Base-by-base conservation (phyloP, 1,284 basidiomycete genomes). In the Pisolithus thermaeus region DNA sequence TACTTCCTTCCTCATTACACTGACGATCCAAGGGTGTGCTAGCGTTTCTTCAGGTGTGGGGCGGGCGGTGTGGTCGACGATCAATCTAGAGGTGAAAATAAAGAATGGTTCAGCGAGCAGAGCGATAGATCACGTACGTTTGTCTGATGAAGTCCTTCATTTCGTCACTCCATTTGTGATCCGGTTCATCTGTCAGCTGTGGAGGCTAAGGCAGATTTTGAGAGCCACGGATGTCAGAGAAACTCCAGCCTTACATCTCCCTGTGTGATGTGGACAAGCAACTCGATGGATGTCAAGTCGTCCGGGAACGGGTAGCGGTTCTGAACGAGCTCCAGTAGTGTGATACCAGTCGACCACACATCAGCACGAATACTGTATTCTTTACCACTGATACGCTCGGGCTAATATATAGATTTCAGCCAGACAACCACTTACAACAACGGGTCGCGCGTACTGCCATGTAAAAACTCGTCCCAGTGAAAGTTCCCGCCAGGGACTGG, bases 261-360 rank as follows among this genome's bases (percentile, higher is more conserved):
- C 50, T 84, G 81, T 22, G 93, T 89, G 60, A 98, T 95, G 65
- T 94, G 87, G 69, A 91, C 88, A 70, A 99, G 83, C 47, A 99
- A 75, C 65, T 99, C 96, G 66, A 99, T 95, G 14, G 93, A 87
- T 4, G 91, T 88, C 40, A 93, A 77, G 61, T 97, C 94, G 44
- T 83, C 86, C 1, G 95, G 92, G 74, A 97, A 98, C 1, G 97
- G 97, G 76, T 96, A 97, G 16, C 89, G 85, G 64, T 97, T 95
- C 67, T 92, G 86, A 1, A 95, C 90, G 22, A 99, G 81, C 70
- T 99, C 96, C 56, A 98, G 79, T 25, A 99, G 78, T 0, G 95
- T 90, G 39, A 99, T 81, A 22, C 95, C 96, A 28, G 92, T 87
- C 1, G 95, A 97, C 95, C 95, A 99, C n/a, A 99, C 94, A 66